These are phyloP conservation scores for Penicillium lividum DNA, from an alignment of 495 filamentous ascomycete genomes.

Conservation along the genomic window DNA sequence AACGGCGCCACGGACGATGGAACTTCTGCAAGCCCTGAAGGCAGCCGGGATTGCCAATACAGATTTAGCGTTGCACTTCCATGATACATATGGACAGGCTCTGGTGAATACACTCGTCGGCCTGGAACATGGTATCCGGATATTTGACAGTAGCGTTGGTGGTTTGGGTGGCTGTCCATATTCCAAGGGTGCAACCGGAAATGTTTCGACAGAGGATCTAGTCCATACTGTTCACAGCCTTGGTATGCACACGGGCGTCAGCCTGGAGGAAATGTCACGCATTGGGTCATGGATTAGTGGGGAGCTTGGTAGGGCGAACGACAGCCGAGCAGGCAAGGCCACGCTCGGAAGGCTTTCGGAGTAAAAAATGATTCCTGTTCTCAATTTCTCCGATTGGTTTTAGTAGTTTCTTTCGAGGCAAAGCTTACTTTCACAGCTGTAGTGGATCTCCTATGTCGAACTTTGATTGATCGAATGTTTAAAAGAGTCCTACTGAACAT, in stretches of 20 bases:
- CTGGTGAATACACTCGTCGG: slow-evolving; percentile 86
- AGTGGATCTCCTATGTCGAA: background rate
- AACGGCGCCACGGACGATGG: slow-evolving; percentile 75
- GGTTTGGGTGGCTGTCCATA: slow-evolving; percentile 95
- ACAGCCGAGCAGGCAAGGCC: slow-evolving; percentile 76
- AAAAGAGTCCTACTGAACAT: background rate
- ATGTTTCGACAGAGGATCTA: slow-evolving; percentile 92
- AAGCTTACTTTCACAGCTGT: background rate
- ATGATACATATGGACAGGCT: slow-evolving; percentile 95
- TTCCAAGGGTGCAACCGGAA: slow-evolving; percentile 90
- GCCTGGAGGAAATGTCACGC: slow-evolving; percentile 76
- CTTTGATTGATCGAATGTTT: background rate
- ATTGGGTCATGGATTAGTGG: slow-evolving; percentile 88
- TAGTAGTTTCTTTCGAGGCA: background rate
- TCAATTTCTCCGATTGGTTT: background rate
- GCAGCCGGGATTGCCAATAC: slow-evolving; percentile 75
- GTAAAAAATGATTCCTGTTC: slow-evolving; percentile 19
- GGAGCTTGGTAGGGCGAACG: slow-evolving; percentile 76
- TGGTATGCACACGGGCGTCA: slow-evolving; percentile 84
- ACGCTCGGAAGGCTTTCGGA: slow-evolving; percentile 52
- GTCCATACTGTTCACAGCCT: slow-evolving; percentile 85
- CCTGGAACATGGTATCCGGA: slow-evolving; percentile 83
- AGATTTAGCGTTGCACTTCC: slow-evolving; percentile 91
- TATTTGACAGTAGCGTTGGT: slow-evolving; percentile 86
- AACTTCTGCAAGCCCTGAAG: slow-evolving; percentile 67